Evolutionary conservation across 345 rosid species (phyloP).

Genomic region (Cochlearia excelsa): DNA sequence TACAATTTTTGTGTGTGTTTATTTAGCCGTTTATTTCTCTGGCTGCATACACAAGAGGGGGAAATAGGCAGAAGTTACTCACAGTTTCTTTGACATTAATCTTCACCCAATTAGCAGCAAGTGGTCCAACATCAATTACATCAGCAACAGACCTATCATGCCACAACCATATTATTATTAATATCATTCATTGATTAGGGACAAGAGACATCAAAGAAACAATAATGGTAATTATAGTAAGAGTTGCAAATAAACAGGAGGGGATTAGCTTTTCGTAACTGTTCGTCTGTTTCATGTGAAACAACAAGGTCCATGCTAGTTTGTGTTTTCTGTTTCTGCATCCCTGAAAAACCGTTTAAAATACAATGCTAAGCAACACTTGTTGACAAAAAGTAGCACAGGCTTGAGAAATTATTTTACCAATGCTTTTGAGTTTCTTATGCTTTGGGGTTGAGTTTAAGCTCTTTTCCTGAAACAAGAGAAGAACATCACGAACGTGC

Average conservation of each 20-base stretch:
- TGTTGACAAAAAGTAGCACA: conserved; percentile 7
- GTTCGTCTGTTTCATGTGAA: conserved; percentile 53
- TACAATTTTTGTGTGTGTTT: not conserved
- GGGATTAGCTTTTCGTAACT: conserved; percentile 46
- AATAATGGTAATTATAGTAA: conserved; percentile 10
- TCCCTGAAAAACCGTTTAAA: conserved; percentile 41
- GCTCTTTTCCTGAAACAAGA: conserved; percentile 52
- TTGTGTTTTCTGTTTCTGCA: conserved; percentile 60
- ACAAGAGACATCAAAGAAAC: not conserved
- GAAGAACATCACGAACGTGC: conserved; percentile 17
- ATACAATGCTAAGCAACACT: conserved; percentile 1
- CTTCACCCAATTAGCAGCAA: conserved; percentile 94
- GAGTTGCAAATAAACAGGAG: conserved; percentile 7
- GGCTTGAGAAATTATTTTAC: conserved; percentile 38
- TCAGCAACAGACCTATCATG: conserved; percentile 51
- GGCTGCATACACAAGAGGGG: conserved; percentile 2
- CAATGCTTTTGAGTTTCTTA: conserved; percentile 74
- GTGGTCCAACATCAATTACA: conserved; percentile 73
- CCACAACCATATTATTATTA: conserved; percentile 19
- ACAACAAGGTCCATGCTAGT: conserved; percentile 42
- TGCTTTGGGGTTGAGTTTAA: conserved; percentile 56
- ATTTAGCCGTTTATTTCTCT: conserved; percentile 4
- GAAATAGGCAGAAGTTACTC: conserved; percentile 24
- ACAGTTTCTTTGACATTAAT: conserved; percentile 80
- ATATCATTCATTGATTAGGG: not conserved